Evolutionary conservation across 768 basidiomycete species (phyloP).

Genomic region (Mrakia frigida): DNA sequence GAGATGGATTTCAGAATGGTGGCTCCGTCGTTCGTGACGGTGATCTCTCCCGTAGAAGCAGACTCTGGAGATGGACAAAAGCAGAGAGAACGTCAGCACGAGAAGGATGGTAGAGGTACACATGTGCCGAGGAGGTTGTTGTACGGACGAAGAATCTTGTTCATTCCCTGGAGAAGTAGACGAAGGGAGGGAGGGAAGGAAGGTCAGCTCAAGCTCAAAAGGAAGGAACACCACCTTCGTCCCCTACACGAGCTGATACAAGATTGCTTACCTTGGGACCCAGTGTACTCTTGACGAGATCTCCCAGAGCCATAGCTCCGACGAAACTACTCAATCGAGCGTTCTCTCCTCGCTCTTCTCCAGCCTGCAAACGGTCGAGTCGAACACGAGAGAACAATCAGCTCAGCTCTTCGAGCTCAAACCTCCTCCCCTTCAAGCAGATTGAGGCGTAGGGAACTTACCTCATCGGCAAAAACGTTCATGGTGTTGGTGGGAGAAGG

Average conservation of each 20-base stretch:
- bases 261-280: slow-evolving; percentile 64
- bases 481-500: slow-evolving; percentile 6
- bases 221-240: neutral
- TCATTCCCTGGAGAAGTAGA: slow-evolving; percentile 63
- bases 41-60: slow-evolving; percentile 79
- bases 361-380: slow-evolving; percentile 41
- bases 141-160: slow-evolving; percentile 78
- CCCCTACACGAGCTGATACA: neutral
- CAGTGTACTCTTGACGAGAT: slow-evolving; percentile 96
- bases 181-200: neutral
- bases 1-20: slow-evolving; percentile 97
- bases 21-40: slow-evolving; percentile 97
- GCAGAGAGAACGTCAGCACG: neutral
- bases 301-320: slow-evolving; percentile 92
- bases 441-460: neutral
- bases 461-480: slow-evolving; percentile 36
- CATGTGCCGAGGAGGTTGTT: neutral
- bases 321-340: slow-evolving; percentile 97
- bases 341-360: slow-evolving; percentile 91
- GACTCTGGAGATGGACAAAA: slow-evolving; percentile 40
- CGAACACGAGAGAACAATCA: neutral
- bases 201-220: slow-evolving; percentile 7
- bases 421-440: neutral
- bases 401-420: neutral
- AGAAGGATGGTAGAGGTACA: neutral